Percentiles rank a stretch among this genome's conserved stretches.
Conservation (phyloP, 2,329 filamentous ascomycete genomes). For the Penicillium sp. region DNA sequence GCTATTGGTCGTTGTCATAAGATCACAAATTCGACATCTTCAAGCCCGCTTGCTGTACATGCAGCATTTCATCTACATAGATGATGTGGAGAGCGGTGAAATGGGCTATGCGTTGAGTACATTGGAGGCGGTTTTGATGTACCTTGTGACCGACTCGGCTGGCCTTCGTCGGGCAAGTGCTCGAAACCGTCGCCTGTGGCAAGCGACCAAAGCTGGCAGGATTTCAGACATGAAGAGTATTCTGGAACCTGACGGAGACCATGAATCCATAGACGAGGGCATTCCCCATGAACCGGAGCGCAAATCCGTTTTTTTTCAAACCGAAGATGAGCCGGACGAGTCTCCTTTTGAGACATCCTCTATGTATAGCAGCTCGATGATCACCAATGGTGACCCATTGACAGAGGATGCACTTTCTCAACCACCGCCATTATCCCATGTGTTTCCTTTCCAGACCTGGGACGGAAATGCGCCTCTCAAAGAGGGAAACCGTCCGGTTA, state of each 20-base stretch:
- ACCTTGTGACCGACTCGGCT: constrained; percentile 78
- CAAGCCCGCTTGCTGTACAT: constrained; percentile 91
- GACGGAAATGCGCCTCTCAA: constrained; percentile 44
- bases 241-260: constrained; percentile 67
- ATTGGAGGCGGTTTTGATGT: constrained; percentile 88
- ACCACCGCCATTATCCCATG: constrained; percentile 63
- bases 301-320: constrained; percentile 32
- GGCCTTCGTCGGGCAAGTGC: constrained; percentile 80
- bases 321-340: constrained; percentile 31
- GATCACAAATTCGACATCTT: constrained; percentile 81
- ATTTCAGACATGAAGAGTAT: constrained; percentile 72
- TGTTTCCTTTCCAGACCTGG: constrained; percentile 83
- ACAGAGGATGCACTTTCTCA: constrained; percentile 22
- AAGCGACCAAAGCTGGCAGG: constrained; percentile 76
- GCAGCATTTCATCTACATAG: constrained; percentile 95
- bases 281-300: constrained; percentile 41
- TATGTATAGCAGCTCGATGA: constrained; percentile 21
- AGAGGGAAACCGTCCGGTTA: constrained; percentile 56
- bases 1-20: constrained; percentile 86
- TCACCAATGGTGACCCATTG: constrained; percentile 17
- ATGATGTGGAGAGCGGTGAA: constrained; percentile 94
- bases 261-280: constrained; percentile 32
- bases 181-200: constrained; percentile 83
- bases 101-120: constrained; percentile 95
- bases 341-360: constrained; percentile 21